Base-by-base conservation (phyloP, 2,329 filamentous ascomycete genomes). In the Aspergillus udagawae region DNA sequence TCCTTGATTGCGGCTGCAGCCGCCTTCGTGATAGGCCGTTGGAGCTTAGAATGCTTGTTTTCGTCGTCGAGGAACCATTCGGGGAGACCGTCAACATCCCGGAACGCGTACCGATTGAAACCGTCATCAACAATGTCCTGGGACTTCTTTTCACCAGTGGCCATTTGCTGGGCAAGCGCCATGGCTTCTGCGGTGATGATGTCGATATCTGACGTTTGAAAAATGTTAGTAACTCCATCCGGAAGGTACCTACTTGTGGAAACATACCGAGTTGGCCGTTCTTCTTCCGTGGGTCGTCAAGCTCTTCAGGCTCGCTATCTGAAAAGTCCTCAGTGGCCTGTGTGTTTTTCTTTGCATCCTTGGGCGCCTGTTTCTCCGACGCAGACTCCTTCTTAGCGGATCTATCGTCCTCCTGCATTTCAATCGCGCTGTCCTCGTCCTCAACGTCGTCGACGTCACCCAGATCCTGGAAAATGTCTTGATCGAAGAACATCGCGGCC, bases 171-270 rank as follows among this genome's bases (percentile, higher is more conserved):
- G 0, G 94, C 95, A 17, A 99, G 83, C 0, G 93, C 95, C 94
- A 99, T 99, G 62, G 95, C 94, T 80, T 99, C 94, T 4, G 92
- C 94, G n/a, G 94, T 99, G 70, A 97, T 96, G 68, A 99, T 97
- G 73, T 97, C 92, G 75, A 99, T 96, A 71, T 97, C 92, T 82
- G 75, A 72, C 54, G 20, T 44, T 32, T n/a, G n/a, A 21, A 5
- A 32, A 51, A 55, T 1, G 62, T 71, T 64, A 70, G 67, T 49
- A 55, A 58, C 17, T 17, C 32, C 21, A 53, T 27, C 10, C 35
- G 41, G 28, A 42, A 23, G 23, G 67, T 64, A 66, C 25, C 70
- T 68, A 17, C 64, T 29, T 17, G 25, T 53, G 45, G 44, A 27
- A 49, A 67, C 71, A 69, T 70, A 73, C 77, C 77, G 32, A 80